Conservation (phyloP, 73 alveolate species). For the Paramecium sexaurelia region DNA sequence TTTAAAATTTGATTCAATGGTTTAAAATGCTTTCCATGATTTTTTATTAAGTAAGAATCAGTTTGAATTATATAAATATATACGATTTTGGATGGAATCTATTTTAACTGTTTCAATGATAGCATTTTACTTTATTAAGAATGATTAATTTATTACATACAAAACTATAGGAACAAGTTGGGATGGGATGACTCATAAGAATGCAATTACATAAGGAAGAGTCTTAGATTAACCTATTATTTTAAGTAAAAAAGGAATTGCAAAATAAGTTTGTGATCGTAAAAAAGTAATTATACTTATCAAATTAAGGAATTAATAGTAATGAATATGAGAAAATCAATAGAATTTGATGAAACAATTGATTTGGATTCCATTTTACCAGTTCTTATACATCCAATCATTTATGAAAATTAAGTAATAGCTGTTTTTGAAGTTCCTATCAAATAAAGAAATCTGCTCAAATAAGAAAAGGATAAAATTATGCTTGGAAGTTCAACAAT, state of each 20-base stretch:
- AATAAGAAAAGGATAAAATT: conserved; percentile 26
- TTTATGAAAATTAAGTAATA: background rate
- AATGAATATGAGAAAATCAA: conserved; percentile 40
- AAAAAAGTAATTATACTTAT: background rate
- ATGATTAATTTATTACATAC: background rate
- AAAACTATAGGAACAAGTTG: background rate
- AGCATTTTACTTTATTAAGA: background rate
- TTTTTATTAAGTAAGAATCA: background rate
- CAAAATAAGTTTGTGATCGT: background rate
- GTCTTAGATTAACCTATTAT: background rate
- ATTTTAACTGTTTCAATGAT: conserved; percentile 20
- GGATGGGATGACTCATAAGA: conserved; percentile 27
- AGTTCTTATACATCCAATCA: conserved; percentile 14
- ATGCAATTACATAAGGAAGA: background rate
- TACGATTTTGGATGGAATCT: background rate
- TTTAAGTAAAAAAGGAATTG: background rate
- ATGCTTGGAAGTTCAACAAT: conserved; percentile 36
- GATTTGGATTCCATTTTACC: conserved; percentile 26
- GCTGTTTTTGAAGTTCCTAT: conserved; percentile 38
- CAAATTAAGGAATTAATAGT: conserved; percentile 13
- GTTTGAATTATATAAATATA: conserved; percentile 15
- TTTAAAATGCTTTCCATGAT: conserved; percentile 11
- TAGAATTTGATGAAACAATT: conserved; percentile 49
- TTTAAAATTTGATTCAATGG: background rate
- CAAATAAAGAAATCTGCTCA: background rate